phyloP scores from a whole-genome alignment of 2,329 filamentous ascomycete genomes.

The Alternaria panax region DNA sequence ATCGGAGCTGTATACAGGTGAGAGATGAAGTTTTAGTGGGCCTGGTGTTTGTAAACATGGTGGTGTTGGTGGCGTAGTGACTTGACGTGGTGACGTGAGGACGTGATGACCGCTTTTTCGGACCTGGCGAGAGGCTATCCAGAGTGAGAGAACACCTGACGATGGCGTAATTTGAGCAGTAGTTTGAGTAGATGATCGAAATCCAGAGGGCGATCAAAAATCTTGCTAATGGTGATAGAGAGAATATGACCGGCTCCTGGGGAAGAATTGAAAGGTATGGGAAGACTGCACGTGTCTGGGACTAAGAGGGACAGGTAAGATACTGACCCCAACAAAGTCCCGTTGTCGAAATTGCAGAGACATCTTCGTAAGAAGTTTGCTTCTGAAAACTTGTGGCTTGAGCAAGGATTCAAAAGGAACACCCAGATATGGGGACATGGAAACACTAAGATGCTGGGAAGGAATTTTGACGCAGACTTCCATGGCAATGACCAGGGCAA shows the following conservation, averaged over 20 bases:
- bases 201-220: background rate
- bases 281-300: too few relatives aligned
- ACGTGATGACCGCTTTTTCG: background rate
- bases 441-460: too few relatives aligned
- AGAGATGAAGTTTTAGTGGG: constrained; percentile 9
- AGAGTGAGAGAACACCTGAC: background rate
- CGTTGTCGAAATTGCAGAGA: background rate
- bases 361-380: background rate
- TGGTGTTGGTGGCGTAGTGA: background rate
- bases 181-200: background rate
- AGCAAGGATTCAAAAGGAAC: background rate
- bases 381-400: background rate
- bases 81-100: background rate
- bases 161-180: background rate
- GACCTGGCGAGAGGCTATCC: constrained; percentile 4
- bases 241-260: background rate
- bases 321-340: background rate
- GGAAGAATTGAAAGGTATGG: background rate
- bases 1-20: constrained; percentile 8
- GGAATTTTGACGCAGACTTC: background rate
- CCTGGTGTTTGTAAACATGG: background rate
- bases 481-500: background rate
- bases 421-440: background rate
- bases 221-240: background rate
- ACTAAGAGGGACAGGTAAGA: background rate